Percentiles rank a stretch among this genome's conserved stretches.
These are phyloP conservation scores for Poa pratensis DNA, from an alignment of 176 grass and related monocot genomes.

Conservation along the genomic window DNA sequence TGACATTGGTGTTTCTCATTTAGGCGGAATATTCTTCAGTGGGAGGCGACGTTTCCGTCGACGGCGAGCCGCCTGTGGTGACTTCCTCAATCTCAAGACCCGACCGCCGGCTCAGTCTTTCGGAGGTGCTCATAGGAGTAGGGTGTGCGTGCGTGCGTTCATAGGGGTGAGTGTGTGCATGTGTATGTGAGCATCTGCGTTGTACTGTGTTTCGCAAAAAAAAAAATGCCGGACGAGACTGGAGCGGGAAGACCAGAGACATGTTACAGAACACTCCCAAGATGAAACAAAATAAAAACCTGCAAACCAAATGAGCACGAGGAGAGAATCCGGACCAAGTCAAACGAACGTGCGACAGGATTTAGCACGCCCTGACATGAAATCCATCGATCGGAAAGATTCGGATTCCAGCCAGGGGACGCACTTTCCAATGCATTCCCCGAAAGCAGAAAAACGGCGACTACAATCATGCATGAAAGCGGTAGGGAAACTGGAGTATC, in stretches of 20 bases:
- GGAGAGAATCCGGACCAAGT: background rate
- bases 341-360: slow-evolving; percentile 3
- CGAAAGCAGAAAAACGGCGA: slow-evolving; percentile 22
- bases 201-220: too few relatives aligned
- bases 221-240: background rate
- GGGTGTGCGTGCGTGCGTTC: too few relatives aligned
- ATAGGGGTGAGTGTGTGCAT: too few relatives aligned
- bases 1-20: too few relatives aligned
- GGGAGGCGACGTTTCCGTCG: too few relatives aligned
- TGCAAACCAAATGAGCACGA: background rate
- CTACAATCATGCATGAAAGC: background rate
- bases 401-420: background rate
- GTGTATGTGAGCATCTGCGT: too few relatives aligned
- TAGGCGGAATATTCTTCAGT: too few relatives aligned
- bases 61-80: too few relatives aligned
- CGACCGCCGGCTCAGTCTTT: too few relatives aligned
- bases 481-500: background rate
- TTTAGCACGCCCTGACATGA: background rate
- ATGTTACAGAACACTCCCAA: too few relatives aligned
- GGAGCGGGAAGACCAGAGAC: background rate
- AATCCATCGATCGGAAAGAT: slow-evolving; percentile 16
- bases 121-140: too few relatives aligned
- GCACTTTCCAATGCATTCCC: slow-evolving; percentile 1
- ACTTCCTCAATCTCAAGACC: too few relatives aligned
- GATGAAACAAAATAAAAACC: background rate